Percentiles rank a stretch among this genome's conserved stretches.
Conservation (phyloP, 768 basidiomycete genomes). For the Lactarius trivialis region DNA sequence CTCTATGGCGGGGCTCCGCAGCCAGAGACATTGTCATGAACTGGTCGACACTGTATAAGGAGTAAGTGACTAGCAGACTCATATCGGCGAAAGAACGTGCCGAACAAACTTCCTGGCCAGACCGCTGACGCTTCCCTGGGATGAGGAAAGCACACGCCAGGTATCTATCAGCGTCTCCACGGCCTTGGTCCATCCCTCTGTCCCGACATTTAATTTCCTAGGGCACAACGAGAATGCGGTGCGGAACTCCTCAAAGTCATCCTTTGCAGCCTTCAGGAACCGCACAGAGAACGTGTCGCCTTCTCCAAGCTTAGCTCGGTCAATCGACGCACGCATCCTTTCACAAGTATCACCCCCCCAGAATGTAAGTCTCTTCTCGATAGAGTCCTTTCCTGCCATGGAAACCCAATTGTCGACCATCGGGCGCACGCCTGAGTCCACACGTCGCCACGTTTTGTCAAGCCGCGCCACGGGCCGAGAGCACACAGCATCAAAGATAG, state of each 20-base stretch:
- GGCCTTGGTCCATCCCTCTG: constrained; percentile 29
- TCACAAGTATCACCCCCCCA: constrained; percentile 50
- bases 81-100: constrained; percentile 35
- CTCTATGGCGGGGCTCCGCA: constrained; percentile 67
- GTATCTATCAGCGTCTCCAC: constrained; percentile 44
- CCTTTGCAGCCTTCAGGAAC: constrained; percentile 33
- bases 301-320: constrained; percentile 12
- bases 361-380: constrained; percentile 46
- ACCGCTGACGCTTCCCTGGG: constrained; percentile 34
- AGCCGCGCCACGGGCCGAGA: constrained; percentile 68
- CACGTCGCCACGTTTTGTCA: constrained; percentile 75
- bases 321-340: constrained; percentile 30
- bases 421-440: constrained; percentile 50
- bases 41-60: constrained; percentile 51
- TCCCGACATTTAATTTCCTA: constrained; percentile 16
- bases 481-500: constrained; percentile 64
- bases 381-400: constrained; percentile 31
- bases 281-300: constrained; percentile 41
- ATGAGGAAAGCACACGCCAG: constrained; percentile 47
- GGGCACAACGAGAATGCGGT: constrained; percentile 21
- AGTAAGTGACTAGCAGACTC: constrained; percentile 8
- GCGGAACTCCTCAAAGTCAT: constrained; percentile 21
- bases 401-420: constrained; percentile 64
- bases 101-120: constrained; percentile 55
- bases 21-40: constrained; percentile 74